Evolutionary conservation across 768 basidiomycete species (phyloP), one percentile per base, ranked within the genome.

Genomic region (Nidularia pulvinata): DNA sequence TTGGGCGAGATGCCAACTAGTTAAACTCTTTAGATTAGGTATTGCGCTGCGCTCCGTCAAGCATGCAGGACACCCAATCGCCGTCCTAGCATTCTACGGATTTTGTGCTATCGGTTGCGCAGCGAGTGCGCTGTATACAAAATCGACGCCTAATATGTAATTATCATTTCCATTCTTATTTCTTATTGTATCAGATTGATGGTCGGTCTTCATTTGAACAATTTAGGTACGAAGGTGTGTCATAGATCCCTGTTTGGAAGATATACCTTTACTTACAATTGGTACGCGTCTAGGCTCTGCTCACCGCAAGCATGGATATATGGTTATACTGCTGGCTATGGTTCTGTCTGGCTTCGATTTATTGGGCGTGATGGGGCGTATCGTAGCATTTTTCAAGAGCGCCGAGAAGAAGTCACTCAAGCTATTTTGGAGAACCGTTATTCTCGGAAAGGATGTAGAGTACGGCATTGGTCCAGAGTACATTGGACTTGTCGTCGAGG

Each of bases 71-170:
- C 86, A 86, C 52, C 75, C 77, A 22, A 47, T 88, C 13, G 76
- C 78, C 6, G 78, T 86, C n/a, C 48, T 82, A 32, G 71, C 74
- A 0, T 95, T 94, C 70, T 88, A 88, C 63, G 69, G 59, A 10
- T 73, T 90, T 19, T 72, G 78, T 50, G 67, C 74, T 1, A 65
- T 95, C 39, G 92, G 91, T 4, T 82, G 88, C 65, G 75, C 83
- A 11, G 70, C 86, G 19, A 88, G 87, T 60, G 77, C 78, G 2
- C 65, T 91, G 22, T 97, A 98, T 69, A 77, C 76, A 44, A 91
- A 91, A 57, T 67, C 87, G 49, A 93, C 92, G 0, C 91, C 92
- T 2, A 79, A 95, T 68, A 85, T 94, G 88, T 95, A 69, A 63
- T 88, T 77, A 52, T 57, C 48, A 13, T 14, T 9, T 11, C 7